A percentile compares a stretch with the other conserved stretches of the same genome.
phyloP scores from a whole-genome alignment of 2,329 filamentous ascomycete genomes.

The Cladosporium sp. region DNA sequence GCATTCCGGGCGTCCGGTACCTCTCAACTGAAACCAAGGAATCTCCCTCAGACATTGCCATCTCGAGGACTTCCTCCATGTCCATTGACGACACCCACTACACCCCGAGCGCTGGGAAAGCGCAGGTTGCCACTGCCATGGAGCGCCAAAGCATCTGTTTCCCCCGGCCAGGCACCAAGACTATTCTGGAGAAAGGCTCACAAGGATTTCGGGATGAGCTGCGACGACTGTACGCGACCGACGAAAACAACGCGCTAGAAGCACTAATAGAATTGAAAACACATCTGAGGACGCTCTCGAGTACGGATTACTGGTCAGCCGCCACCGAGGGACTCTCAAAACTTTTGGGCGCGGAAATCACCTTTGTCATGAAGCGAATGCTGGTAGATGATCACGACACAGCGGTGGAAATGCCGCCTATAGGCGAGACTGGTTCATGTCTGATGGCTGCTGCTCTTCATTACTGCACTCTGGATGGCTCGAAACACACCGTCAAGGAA shows the following conservation, averaged over 20 bases:
- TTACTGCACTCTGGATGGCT: conserved; percentile 54
- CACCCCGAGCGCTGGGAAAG: neutral
- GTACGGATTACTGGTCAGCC: conserved; percentile 60
- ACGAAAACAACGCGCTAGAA: conserved; percentile 60
- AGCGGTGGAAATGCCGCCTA: conserved; percentile 57
- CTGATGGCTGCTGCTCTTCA: conserved; percentile 64
- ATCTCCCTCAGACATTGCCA: neutral
- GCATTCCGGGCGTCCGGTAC: conserved; percentile 6
- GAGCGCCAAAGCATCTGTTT: conserved; percentile 27
- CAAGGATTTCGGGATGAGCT: conserved; percentile 23
- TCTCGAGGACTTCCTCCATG: neutral
- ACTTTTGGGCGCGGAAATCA: conserved; percentile 62
- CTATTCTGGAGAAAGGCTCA: conserved; percentile 23
- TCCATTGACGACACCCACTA: neutral
- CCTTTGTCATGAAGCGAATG: conserved; percentile 63
- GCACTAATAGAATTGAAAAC: conserved; percentile 57
- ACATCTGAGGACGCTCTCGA: conserved; percentile 49
- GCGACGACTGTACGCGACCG: conserved; percentile 23
- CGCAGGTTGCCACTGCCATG: conserved; percentile 11
- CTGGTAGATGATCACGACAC: conserved; percentile 55
- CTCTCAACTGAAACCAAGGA: conserved; percentile 5
- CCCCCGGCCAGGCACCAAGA: conserved; percentile 23
- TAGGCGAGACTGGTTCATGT: conserved; percentile 59
- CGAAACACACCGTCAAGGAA: conserved; percentile 53
- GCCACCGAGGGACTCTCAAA: conserved; percentile 61